Base-by-base conservation (phyloP, 225 moss, liverwort and hornwort genomes). In the Polytrichum formosum region DNA sequence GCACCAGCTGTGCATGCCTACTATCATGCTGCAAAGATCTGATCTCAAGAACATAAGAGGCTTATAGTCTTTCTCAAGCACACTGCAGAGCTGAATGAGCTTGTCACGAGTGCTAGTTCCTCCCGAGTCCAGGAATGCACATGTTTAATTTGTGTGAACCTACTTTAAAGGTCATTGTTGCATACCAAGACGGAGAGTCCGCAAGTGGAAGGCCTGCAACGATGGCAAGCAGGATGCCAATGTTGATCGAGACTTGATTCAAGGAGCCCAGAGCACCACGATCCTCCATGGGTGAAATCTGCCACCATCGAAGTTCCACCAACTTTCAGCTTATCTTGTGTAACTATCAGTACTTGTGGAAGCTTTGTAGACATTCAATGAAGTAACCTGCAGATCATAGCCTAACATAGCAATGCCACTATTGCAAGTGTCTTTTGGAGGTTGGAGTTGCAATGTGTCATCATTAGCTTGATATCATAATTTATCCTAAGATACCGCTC, bases 261-360 rank as follows among this genome's bases (percentile, higher is more conserved):
- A 83, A 33, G 27, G 87, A 78, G 31, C 87, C 87, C 7, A 87
- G 76, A 61, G 80, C 73, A 31, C 87, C 83, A 35, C 87, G 87
- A 71, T 83, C 83, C 68, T 87, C 83, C 26, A 78, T 64, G 26
- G 87, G 83, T 67, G 87, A 69, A 66, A 87, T 83, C 83, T 87
- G 80, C 54, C 10, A 31, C 58, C 70, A 70, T 70, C 54, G 20
- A 26, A 17, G 54, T 55, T 53, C 23, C 4, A 0, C 54, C 62
- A 63, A 63, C 26, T 63, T 8, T 63, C 62, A 63, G 62, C 16
- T 63, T 21, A 59, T 59, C 23, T 22, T 59, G n/a, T 59, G 59
- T 6, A n/a, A 59, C 59, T 23, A 59, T 59, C 7, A 20, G 59
- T 59, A 59, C 2, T 59, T 59, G n/a, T 59, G 59, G 23, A n/a